Evolutionary conservation across 331 rosid species (phyloP).

Genomic region (Malus hybrid): DNA sequence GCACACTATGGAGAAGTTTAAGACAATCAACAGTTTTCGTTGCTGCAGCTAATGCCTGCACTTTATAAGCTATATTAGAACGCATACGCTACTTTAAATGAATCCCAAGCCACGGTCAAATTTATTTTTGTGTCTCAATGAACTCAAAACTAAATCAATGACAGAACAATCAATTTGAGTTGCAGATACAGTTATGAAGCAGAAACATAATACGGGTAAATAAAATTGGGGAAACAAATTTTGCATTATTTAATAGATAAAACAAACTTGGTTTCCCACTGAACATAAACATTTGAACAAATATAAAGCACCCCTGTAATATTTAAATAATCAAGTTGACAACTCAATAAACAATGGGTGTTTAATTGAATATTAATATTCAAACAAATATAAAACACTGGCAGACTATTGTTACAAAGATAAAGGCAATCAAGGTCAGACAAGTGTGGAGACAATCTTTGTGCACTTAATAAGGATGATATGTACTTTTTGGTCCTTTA

Average conservation of each 20-base stretch:
- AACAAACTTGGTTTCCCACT: background rate
- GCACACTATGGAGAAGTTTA: conserved; percentile 77
- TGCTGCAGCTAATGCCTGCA: conserved; percentile 97
- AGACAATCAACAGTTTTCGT: conserved; percentile 78
- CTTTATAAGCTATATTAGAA: conserved; percentile 14
- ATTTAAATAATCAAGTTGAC: background rate
- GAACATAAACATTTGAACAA: background rate
- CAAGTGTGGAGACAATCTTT: background rate
- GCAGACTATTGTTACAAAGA: background rate
- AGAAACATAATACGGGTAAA: background rate
- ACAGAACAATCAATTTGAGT: background rate
- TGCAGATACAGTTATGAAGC: background rate
- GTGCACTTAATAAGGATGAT: background rate
- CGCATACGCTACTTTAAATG: background rate
- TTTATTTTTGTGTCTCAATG: background rate
- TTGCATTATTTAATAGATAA: background rate
- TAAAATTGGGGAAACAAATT: background rate
- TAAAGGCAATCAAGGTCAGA: background rate
- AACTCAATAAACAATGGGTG: background rate
- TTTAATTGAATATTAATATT: background rate
- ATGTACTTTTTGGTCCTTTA: background rate
- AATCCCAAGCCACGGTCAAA: background rate
- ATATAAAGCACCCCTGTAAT: background rate
- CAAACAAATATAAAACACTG: background rate
- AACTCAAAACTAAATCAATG: background rate